Evolutionary conservation across 1,284 basidiomycete species (phyloP).

Genomic region (Trichosporon faecale): DNA sequence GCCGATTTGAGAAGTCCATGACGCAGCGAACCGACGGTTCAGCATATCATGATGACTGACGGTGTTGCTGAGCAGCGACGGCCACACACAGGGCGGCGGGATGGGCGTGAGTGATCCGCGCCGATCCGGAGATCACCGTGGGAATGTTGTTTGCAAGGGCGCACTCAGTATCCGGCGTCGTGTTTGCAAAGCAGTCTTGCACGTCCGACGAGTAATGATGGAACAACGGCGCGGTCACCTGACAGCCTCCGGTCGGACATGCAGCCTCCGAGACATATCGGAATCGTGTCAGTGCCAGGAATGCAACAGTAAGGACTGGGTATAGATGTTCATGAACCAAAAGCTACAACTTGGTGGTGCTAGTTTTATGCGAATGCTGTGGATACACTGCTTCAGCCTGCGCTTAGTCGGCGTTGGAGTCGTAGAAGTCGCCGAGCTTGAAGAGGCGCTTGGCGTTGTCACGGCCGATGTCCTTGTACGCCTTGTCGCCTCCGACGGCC

Average conservation of each 20-base stretch:
- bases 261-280: background rate
- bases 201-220: too few species aligned
- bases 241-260: background rate
- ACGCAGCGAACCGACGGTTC: background rate
- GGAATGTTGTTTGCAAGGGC: too few species aligned
- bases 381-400: background rate
- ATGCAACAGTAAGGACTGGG: background rate
- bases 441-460: constrained; percentile 30
- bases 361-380: background rate
- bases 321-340: background rate
- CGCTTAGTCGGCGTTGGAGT: constrained; percentile 17
- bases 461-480: constrained; percentile 24
- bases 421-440: constrained; percentile 27
- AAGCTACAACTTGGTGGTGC: background rate
- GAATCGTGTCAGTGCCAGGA: background rate
- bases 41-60: background rate
- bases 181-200: too few species aligned
- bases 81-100: too few species aligned
- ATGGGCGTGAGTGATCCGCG: too few species aligned
- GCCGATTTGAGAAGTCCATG: background rate
- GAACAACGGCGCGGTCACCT: too few species aligned
- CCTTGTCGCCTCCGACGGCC: constrained; percentile 24
- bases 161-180: too few species aligned
- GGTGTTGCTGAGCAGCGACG: too few species aligned
- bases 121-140: too few species aligned